A percentile compares a stretch with the other conserved stretches of the same genome.
Evolutionary conservation across 371 early-diverging fungal genomes (phyloP).

Genomic region (Fennellomyces sp.): DNA sequence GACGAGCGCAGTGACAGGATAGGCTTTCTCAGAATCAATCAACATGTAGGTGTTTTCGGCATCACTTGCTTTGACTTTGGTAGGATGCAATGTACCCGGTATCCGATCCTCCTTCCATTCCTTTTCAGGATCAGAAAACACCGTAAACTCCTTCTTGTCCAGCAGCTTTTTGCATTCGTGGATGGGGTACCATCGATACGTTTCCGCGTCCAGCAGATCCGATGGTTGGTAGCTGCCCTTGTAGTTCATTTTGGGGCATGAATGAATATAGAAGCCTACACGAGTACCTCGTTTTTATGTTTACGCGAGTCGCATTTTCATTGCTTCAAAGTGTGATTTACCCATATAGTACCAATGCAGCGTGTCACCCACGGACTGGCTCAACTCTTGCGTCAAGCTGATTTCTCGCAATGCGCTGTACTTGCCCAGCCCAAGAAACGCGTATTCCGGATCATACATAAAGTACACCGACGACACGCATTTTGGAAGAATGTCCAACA

Average conservation of each 20-base stretch:
- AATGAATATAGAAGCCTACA: conserved; percentile 86
- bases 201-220: conserved; percentile 71
- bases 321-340: conserved; percentile 30
- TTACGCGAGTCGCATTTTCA: no score
- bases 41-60: neutral
- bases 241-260: conserved; percentile 92
- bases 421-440: conserved; percentile 77
- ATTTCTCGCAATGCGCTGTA: conserved; percentile 87
- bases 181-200: conserved; percentile 46
- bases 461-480: conserved; percentile 95
- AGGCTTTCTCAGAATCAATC: neutral
- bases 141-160: conserved; percentile 19
- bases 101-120: conserved; percentile 7
- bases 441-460: conserved; percentile 87
- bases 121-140: conserved; percentile 15
- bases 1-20: conserved; percentile 1
- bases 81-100: conserved; percentile 6
- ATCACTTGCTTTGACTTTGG: conserved; percentile 6
- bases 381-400: conserved; percentile 46
- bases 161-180: conserved; percentile 26
- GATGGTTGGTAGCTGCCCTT: conserved; percentile 89
- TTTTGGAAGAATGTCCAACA: conserved; percentile 87
- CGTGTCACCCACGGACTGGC: conserved; percentile 16
- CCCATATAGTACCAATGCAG: conserved; percentile 89
- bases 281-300: neutral